Evolutionary conservation across 2,329 filamentous ascomycete genomes (phyloP).

Genomic region (Colletotrichum sp.): DNA sequence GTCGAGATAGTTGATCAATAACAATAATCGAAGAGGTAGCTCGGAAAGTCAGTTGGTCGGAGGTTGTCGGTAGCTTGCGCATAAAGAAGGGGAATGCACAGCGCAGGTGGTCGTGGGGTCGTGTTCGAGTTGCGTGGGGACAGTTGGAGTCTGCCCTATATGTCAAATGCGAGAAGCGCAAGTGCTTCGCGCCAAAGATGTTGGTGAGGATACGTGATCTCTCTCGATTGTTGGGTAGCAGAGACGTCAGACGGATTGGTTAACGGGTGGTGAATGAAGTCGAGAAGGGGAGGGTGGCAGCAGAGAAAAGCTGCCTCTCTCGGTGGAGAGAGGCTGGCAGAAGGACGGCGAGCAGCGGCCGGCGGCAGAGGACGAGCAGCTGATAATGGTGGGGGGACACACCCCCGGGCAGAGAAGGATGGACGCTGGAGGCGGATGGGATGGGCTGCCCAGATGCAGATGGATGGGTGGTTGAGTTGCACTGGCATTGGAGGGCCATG

Average conservation of each 20-base stretch:
- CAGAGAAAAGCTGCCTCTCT: conserved; percentile 17
- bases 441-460: background rate
- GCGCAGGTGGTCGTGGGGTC: conserved; percentile 4
- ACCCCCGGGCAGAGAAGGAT: background rate
- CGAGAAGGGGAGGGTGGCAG: background rate
- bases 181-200: background rate
- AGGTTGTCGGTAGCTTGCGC: background rate
- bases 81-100: background rate
- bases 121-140: conserved; percentile 1
- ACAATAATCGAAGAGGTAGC: background rate
- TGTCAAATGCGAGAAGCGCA: background rate
- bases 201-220: background rate
- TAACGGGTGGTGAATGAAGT: background rate
- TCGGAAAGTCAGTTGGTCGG: background rate
- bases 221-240: background rate
- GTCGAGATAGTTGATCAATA: background rate
- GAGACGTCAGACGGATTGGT: background rate
- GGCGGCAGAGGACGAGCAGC: background rate
- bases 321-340: conserved; percentile 20
- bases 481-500: conserved; percentile 2
- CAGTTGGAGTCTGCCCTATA: background rate
- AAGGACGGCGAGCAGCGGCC: background rate
- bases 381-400: conserved; percentile 17
- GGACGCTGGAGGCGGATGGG: background rate
- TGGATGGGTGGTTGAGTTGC: background rate